These are phyloP conservation scores for Volvariella volvacea DNA, from an alignment of 1,284 basidiomycete species.

Conservation along the genomic window DNA sequence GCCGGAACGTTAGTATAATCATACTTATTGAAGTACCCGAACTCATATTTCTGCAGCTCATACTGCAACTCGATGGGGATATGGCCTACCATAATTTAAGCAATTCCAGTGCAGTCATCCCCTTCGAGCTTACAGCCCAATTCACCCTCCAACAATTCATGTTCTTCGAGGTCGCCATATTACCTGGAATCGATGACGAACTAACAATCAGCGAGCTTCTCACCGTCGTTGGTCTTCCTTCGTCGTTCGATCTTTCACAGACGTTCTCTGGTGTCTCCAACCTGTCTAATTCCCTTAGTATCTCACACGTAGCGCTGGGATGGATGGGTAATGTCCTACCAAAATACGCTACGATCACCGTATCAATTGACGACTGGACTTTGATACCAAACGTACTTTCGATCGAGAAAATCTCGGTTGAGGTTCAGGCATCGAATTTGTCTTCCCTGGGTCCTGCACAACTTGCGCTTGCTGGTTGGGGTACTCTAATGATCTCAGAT, in stretches of 20 bases:
- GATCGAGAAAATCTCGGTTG: not conserved
- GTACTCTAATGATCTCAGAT: conserved; percentile 1
- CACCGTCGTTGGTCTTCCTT: not conserved
- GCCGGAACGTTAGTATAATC: too few relatives aligned
- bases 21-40: too few relatives aligned
- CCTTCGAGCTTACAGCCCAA: conserved; percentile 1
- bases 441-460: not conserved
- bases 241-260: not conserved
- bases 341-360: too few relatives aligned
- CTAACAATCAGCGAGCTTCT: conserved; percentile 1
- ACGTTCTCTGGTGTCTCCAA: conserved; percentile 2
- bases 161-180: conserved; percentile 1
- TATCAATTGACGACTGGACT: too few relatives aligned
- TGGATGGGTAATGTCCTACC: too few relatives aligned
- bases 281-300: conserved; percentile 3
- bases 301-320: conserved; percentile 1
- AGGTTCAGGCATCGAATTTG: conserved; percentile 2
- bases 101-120: not conserved
- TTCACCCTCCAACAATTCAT: conserved; percentile 1
- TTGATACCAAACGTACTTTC: not conserved
- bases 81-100: not conserved
- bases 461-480: conserved; percentile 2
- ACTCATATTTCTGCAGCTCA: too few relatives aligned
- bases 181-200: conserved; percentile 1
- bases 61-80: too few relatives aligned